Base-by-base conservation (phyloP, 768 basidiomycete genomes). In the Trametes cinnabarina region DNA sequence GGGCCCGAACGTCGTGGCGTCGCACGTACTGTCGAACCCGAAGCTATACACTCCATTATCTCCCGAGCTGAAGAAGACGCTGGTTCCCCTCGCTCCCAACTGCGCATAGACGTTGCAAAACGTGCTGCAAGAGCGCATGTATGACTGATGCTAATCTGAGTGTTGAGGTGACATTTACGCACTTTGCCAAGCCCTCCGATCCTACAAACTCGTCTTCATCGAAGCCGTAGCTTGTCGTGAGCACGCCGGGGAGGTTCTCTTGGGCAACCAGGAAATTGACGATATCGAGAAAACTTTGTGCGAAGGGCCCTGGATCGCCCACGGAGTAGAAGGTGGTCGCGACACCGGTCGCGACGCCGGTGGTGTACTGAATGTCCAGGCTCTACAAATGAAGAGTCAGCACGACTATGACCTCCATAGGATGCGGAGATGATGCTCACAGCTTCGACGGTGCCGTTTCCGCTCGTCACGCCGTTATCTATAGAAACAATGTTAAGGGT, bases 301-400 rank as follows among this genome's bases (percentile, higher is more conserved):
- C 63, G 30, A 50, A 59, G 22, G 30, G 30, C 12, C 30, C 30
- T 6, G 68, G 71, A 35, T 72, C 72, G 10, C 75, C 76, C 1
- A 69, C 71, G 3, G 72, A 70, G 47, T 74, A 66, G 60, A 76
- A 74, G 11, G 44, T 53, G 17, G 67, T 65, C 2, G 72, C 72
- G 9, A 76, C 73, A 10, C 60, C 67, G 8, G 68, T 66, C 10
- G 71, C 69, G 37, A 74, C 46, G 11, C 74, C 73, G 26, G 74
- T 58, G 10, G 73, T 74, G 57, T 72, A 73, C 49, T 76, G 72
- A 26, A 69, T 72, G 60, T 76, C 74, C 22, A 76, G 65, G 57
- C 71, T 67, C 71, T 71, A 40, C 9, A 20, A 5, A 12, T 28
- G 64, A 42, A 66, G 68, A 43, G 61, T 57, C 25, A 42, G 41